Evolutionary conservation across 805 yeast genomes (phyloP).

Genomic region (Jamesozyma spencerorum): DNA sequence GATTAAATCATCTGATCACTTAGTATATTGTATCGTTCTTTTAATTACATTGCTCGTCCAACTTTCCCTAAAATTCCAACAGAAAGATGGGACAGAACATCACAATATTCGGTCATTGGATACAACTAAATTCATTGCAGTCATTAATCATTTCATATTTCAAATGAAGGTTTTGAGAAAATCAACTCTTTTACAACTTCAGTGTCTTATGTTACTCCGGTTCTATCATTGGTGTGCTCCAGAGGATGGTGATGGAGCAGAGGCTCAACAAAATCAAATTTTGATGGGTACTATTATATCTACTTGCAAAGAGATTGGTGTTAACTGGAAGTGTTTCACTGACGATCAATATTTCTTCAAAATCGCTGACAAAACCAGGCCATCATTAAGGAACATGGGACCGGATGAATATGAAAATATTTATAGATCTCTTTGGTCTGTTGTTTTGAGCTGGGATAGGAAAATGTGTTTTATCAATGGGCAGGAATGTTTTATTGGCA

Average conservation of each 20-base stretch:
- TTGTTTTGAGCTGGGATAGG: conserved; percentile 26
- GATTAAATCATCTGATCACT: conserved; percentile 19
- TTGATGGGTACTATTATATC: conserved; percentile 24
- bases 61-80: conserved; percentile 15
- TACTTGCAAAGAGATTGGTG: conserved; percentile 24
- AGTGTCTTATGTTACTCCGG: conserved; percentile 21
- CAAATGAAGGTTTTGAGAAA: conserved; percentile 22
- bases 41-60: conserved; percentile 20
- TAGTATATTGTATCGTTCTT: conserved; percentile 17
- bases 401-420: conserved; percentile 11
- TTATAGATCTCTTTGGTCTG: conserved; percentile 21
- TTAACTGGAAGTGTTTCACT: conserved; percentile 19
- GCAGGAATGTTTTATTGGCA: conserved; percentile 22
- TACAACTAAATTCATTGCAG: conserved; percentile 18
- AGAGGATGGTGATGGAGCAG: conserved; percentile 28
- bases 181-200: conserved; percentile 24
- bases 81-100: neutral
- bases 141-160: conserved; percentile 18
- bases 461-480: conserved; percentile 24
- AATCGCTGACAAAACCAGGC: conserved; percentile 16
- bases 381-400: conserved; percentile 10
- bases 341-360: conserved; percentile 13
- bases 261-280: conserved; percentile 22
- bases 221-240: conserved; percentile 29
- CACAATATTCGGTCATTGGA: conserved; percentile 11